Evolutionary conservation across 495 filamentous ascomycete species (phyloP).

Genomic region (Sporormia fimetaria): DNA sequence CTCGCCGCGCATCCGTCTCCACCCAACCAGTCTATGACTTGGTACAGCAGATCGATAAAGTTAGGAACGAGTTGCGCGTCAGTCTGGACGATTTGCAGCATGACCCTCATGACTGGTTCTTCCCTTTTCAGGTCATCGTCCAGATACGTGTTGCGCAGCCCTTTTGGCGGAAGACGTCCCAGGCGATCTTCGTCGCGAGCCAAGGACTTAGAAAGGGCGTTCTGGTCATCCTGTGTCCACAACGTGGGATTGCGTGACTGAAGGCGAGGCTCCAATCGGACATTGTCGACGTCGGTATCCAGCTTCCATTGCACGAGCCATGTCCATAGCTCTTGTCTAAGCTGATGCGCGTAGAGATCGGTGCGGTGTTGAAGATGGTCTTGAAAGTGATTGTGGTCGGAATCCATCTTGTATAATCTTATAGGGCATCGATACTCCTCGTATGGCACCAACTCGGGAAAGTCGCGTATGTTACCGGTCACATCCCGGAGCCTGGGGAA

Average conservation of each 20-base stretch:
- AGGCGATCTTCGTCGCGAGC: not conserved
- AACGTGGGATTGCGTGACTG: not conserved
- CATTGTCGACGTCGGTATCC: not conserved
- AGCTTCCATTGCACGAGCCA: slow-evolving; percentile 16
- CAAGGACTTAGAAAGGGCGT: not conserved
- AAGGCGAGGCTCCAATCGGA: not conserved
- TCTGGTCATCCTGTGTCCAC: too few relatives aligned
- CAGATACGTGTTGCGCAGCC: too few relatives aligned
- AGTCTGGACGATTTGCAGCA: slow-evolving; percentile 15
- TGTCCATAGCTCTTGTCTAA: slow-evolving; percentile 9
- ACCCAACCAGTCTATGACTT: slow-evolving; percentile 8
- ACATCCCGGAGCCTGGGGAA: slow-evolving; percentile 14
- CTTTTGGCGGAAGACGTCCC: too few relatives aligned
- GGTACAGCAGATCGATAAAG: slow-evolving; percentile 17
- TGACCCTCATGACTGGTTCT: slow-evolving; percentile 4
- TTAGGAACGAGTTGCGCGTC: slow-evolving; percentile 4
- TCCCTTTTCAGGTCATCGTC: slow-evolving; percentile 5
- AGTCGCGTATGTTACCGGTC: slow-evolving; percentile 7
- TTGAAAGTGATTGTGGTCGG: slow-evolving; percentile 7
- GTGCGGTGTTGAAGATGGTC: slow-evolving; percentile 8
- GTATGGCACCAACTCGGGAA: slow-evolving; percentile 13
- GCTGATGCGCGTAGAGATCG: not conserved
- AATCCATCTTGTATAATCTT: slow-evolving; percentile 8
- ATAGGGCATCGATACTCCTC: slow-evolving; percentile 6
- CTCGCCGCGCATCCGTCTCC: slow-evolving; percentile 6